Evolutionary conservation across 2,329 filamentous ascomycete species (phyloP).

Genomic region (Fusarium setosum): DNA sequence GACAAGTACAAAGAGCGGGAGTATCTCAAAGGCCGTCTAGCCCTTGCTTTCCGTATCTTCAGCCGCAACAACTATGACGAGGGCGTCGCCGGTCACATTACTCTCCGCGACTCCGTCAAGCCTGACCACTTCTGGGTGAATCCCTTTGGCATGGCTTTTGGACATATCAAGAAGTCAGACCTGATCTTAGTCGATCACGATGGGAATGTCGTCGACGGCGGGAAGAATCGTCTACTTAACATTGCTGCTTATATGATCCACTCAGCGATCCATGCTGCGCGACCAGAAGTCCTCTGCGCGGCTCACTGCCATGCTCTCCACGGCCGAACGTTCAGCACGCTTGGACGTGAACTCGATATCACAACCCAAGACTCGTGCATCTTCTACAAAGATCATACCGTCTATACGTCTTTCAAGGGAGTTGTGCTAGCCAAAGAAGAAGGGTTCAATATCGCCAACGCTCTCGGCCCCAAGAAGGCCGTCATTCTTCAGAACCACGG

Average conservation of each 20-base stretch:
- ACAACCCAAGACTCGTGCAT: conserved; percentile 67
- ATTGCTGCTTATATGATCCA: conserved; percentile 14
- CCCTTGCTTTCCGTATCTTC: neutral
- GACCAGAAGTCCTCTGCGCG: conserved; percentile 13
- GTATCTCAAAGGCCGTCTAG: too few species aligned
- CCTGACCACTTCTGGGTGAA: conserved; percentile 24
- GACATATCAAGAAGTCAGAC: neutral
- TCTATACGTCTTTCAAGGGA: conserved; percentile 69
- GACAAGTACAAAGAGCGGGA: too few species aligned
- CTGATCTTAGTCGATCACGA: neutral
- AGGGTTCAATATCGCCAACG: conserved; percentile 63
- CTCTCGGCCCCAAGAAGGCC: conserved; percentile 64
- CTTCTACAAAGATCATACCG: conserved; percentile 65
- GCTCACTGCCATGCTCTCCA: conserved; percentile 12
- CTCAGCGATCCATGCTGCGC: conserved; percentile 6
- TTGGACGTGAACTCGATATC: conserved; percentile 61
- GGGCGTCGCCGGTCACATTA: neutral
- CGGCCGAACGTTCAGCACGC: conserved; percentile 1
- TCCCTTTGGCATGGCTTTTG: neutral
- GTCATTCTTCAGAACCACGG: conserved; percentile 72
- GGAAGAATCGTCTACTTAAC: neutral
- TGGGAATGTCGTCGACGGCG: neutral
- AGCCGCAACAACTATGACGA: neutral
- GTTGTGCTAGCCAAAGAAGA: conserved; percentile 69
- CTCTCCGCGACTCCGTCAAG: neutral